Conservation (phyloP, 2,329 filamentous ascomycete genomes). For the Zalaria obscura region DNA sequence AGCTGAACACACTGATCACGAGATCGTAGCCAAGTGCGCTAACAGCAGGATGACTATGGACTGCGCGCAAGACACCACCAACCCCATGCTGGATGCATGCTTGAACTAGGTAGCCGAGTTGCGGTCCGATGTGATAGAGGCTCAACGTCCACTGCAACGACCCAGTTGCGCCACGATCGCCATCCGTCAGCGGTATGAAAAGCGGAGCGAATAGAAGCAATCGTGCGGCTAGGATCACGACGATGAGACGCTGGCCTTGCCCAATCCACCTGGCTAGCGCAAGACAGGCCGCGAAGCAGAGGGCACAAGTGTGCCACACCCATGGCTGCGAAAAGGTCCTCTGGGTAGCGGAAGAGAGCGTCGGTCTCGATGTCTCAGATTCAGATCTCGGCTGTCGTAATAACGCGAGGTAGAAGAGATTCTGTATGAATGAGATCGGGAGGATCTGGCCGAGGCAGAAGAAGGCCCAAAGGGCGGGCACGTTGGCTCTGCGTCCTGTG, state of each 20-base stretch:
- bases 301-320: conserved; percentile 2
- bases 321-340: neutral
- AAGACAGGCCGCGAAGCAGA: conserved; percentile 8
- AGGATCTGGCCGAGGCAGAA: conserved; percentile 20
- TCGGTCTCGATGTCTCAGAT: neutral
- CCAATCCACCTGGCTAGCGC: conserved; percentile 3
- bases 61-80: no score
- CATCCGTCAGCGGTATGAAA: conserved; percentile 5
- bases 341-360: no score
- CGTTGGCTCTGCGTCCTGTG: conserved; percentile 8
- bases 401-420: conserved; percentile 18
- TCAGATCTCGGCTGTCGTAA: conserved; percentile 6
- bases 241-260: conserved; percentile 6
- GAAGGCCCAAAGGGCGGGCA: conserved; percentile 18
- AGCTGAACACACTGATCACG: conserved; percentile 7
- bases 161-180: conserved; percentile 4
- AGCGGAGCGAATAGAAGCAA: conserved; percentile 11
- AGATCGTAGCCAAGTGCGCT: conserved; percentile 15
- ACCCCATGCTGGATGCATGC: no score
- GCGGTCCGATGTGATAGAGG: no score
- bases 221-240: conserved; percentile 12
- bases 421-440: conserved; percentile 19
- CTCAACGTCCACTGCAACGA: neutral
- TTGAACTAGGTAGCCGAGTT: no score
- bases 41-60: conserved; percentile 11